Conservation (phyloP, 306 rosid species). For the Dalbergia oliveri region DNA sequence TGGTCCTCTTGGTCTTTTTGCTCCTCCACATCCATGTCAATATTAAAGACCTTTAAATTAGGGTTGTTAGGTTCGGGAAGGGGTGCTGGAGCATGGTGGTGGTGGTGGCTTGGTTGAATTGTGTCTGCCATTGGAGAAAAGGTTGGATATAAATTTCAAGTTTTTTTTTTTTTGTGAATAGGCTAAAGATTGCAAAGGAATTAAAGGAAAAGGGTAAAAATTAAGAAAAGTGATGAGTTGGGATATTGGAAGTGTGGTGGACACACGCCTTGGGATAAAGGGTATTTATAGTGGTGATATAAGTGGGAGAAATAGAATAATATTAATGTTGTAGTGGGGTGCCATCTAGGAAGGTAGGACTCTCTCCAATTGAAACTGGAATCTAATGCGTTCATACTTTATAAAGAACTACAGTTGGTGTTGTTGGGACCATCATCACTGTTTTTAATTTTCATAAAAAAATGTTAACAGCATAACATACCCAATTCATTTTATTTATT, state of each 20-base stretch:
- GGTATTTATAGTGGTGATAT: background rate
- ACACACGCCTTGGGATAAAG: slow-evolving; percentile 6
- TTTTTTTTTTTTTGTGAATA: background rate
- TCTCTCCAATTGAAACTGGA: background rate
- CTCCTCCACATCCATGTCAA: slow-evolving; percentile 1
- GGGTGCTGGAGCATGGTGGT: no score
- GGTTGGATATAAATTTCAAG: background rate
- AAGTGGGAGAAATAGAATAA: background rate
- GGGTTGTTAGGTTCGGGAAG: background rate
- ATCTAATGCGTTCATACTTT: background rate
- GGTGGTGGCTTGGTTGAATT: background rate
- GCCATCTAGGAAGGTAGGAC: background rate
- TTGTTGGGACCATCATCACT: no score
- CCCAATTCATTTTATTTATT: no score
- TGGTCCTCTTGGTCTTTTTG: background rate
- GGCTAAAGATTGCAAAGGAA: background rate
- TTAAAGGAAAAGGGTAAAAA: background rate
- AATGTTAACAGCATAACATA: no score
- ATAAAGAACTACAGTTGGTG: no score
- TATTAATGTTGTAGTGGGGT: background rate
- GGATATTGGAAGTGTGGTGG: background rate
- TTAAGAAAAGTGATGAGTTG: background rate
- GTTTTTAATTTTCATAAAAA: no score
- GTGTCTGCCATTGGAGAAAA: background rate
- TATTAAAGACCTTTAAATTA: background rate